Evolutionary conservation across 805 yeast species (phyloP).

Genomic region (Saccharomycopsis olivae): DNA sequence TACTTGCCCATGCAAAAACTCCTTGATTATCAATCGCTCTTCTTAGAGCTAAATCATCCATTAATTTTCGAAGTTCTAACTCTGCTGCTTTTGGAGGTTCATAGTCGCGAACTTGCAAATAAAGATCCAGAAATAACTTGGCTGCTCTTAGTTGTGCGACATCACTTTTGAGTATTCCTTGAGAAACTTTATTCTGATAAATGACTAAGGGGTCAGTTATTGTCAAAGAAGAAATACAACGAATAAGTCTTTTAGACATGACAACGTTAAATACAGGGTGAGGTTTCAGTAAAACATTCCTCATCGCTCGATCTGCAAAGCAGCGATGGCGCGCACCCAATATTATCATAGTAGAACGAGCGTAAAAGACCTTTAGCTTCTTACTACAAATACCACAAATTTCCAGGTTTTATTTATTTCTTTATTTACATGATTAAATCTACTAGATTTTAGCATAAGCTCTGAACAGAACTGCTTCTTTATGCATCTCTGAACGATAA

Average conservation of each 20-base stretch:
- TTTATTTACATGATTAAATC: too few relatives aligned
- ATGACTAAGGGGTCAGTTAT: slow-evolving; percentile 55
- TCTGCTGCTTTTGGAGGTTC: slow-evolving; percentile 28
- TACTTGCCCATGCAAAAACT: slow-evolving; percentile 27
- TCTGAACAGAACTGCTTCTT: slow-evolving; percentile 80
- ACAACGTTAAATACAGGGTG: too few relatives aligned
- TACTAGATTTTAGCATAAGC: slow-evolving; percentile 66
- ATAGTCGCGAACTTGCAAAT: slow-evolving; percentile 48
- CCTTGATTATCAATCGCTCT: background rate
- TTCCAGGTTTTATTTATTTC: too few relatives aligned
- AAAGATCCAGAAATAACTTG: slow-evolving; percentile 50
- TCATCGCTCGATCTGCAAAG: too few relatives aligned
- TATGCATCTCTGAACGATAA: slow-evolving; percentile 74
- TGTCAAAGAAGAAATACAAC: slow-evolving; percentile 19
- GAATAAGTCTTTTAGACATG: too few relatives aligned
- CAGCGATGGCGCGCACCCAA: too few relatives aligned
- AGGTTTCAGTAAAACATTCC: too few relatives aligned
- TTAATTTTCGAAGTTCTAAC: slow-evolving; percentile 20
- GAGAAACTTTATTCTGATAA: slow-evolving; percentile 41
- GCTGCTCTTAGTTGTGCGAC: slow-evolving; percentile 52
- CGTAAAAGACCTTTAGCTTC: too few relatives aligned
- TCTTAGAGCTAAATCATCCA: slow-evolving; percentile 26
- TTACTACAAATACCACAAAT: too few relatives aligned
- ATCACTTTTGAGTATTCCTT: slow-evolving; percentile 45
- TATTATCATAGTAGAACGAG: too few relatives aligned